phyloP scores from a whole-genome alignment of 305 asterid genomes.

The Lippia alba region DNA sequence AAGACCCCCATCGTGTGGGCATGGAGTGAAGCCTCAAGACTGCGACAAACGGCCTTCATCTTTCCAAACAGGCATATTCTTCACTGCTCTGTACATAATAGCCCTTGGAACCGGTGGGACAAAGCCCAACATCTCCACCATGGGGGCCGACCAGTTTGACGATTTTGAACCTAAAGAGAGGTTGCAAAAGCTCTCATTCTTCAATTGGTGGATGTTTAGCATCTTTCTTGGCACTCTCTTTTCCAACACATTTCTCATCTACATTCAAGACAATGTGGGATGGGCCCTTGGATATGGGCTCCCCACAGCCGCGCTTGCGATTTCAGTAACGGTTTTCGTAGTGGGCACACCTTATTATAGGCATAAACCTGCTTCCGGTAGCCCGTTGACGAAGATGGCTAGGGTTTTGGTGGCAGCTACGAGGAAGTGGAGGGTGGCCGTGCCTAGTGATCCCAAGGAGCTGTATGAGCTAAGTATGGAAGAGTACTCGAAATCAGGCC shows the following conservation, averaged over 20 bases:
- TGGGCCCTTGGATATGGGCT: slow-evolving; percentile 63
- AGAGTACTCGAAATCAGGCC: slow-evolving; percentile 49
- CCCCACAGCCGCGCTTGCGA: slow-evolving; percentile 54
- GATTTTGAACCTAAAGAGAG: slow-evolving; percentile 62
- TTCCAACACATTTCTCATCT: slow-evolving; percentile 62
- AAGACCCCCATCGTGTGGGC: slow-evolving; percentile 62
- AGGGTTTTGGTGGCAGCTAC: slow-evolving; percentile 53
- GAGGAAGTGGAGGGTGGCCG: slow-evolving; percentile 52
- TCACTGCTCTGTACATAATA: slow-evolving; percentile 58
- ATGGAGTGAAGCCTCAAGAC: slow-evolving; percentile 39
- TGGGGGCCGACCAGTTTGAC: slow-evolving; percentile 80
- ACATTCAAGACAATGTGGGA: slow-evolving; percentile 62
- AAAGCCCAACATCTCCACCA: slow-evolving; percentile 76
- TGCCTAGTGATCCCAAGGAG: slow-evolving; percentile 58
- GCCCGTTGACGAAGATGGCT: slow-evolving; percentile 65
- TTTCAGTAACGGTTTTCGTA: slow-evolving; percentile 55
- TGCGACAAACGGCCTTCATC: slow-evolving; percentile 53
- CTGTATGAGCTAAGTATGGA: slow-evolving; percentile 59
- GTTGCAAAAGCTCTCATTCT: slow-evolving; percentile 66
- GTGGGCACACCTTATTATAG: slow-evolving; percentile 58
- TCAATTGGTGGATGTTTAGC: slow-evolving; percentile 86
- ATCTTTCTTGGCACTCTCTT: slow-evolving; percentile 69
- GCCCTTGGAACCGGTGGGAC: slow-evolving; percentile 79
- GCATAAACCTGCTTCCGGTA: slow-evolving; percentile 53
- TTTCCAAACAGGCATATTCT: slow-evolving; percentile 57